A percentile compares a stretch with the other conserved stretches of the same genome.
Evolutionary conservation across 1,139 yeast species (phyloP).

Genomic region (Debaryomycetaceae sp.): DNA sequence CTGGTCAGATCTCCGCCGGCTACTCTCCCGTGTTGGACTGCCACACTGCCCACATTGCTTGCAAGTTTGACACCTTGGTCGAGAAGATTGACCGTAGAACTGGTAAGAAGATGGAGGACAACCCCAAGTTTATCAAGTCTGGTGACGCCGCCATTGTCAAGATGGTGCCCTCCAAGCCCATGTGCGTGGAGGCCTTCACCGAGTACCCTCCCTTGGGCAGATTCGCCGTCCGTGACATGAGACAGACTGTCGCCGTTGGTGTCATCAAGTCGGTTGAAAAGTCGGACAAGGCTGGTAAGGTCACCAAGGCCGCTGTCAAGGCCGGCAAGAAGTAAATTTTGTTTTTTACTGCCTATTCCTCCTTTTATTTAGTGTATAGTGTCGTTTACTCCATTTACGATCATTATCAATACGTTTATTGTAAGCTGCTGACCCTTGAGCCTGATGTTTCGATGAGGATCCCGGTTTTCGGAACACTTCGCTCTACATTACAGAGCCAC

Average conservation of each 20-base stretch:
- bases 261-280: conserved; percentile 97
- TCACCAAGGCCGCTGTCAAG: conserved; percentile 99
- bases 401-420: background rate
- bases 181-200: conserved; percentile 95
- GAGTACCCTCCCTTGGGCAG: conserved; percentile 98
- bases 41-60: conserved; percentile 94
- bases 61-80: conserved; percentile 74
- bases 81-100: conserved; percentile 93
- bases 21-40: conserved; percentile 91
- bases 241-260: conserved; percentile 99
- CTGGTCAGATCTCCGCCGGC: conserved; percentile 89
- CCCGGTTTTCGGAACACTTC: too few species aligned
- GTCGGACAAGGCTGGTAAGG: conserved; percentile 94
- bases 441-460: too few species aligned
- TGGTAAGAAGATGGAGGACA: conserved; percentile 77
- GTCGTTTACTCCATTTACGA: conserved; percentile 1
- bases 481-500: too few species aligned
- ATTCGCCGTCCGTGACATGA: conserved; percentile 99
- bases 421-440: too few species aligned
- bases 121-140: conserved; percentile 81
- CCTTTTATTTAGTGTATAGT: background rate
- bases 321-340: conserved; percentile 86
- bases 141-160: conserved; percentile 92
- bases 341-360: conserved; percentile 1
- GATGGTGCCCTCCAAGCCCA: conserved; percentile 80